Evolutionary conservation across 164 flowering plant species (phyloP).

Genomic region (Vitis labrusca): DNA sequence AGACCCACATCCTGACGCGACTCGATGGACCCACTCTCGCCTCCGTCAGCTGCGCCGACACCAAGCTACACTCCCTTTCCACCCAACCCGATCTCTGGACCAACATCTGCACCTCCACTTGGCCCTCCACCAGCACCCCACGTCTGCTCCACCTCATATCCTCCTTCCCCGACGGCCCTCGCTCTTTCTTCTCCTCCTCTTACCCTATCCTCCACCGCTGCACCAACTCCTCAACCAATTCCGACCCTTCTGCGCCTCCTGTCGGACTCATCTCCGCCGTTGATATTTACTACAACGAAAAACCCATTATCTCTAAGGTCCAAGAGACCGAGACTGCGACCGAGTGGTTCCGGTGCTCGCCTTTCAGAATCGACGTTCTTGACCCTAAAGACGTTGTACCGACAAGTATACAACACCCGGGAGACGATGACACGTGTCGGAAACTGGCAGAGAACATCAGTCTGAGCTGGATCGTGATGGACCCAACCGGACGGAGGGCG

Average conservation of each 20-base stretch:
- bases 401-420: constrained; percentile 28
- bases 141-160: constrained; percentile 39
- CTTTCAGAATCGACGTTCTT: constrained; percentile 58
- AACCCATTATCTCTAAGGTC: constrained; percentile 35
- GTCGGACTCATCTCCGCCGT: constrained; percentile 58
- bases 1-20: constrained; percentile 40
- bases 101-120: constrained; percentile 41
- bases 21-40: constrained; percentile 54
- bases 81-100: constrained; percentile 38
- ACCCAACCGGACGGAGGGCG: constrained; percentile 37
- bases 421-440: constrained; percentile 22
- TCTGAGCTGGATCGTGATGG: constrained; percentile 62
- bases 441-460: constrained; percentile 25
- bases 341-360: constrained; percentile 57
- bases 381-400: constrained; percentile 47
- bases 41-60: constrained; percentile 38
- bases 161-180: constrained; percentile 38
- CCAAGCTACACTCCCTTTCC: constrained; percentile 36
- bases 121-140: constrained; percentile 46
- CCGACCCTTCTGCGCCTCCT: background rate
- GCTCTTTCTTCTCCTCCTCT: constrained; percentile 47
- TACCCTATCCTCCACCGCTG: constrained; percentile 20
- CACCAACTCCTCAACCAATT: background rate
- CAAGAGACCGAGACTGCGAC: constrained; percentile 42
- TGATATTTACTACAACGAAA: constrained; percentile 36